Base-by-base conservation (phyloP, 116 monocot species). In the Papilionanthe hybrid region DNA sequence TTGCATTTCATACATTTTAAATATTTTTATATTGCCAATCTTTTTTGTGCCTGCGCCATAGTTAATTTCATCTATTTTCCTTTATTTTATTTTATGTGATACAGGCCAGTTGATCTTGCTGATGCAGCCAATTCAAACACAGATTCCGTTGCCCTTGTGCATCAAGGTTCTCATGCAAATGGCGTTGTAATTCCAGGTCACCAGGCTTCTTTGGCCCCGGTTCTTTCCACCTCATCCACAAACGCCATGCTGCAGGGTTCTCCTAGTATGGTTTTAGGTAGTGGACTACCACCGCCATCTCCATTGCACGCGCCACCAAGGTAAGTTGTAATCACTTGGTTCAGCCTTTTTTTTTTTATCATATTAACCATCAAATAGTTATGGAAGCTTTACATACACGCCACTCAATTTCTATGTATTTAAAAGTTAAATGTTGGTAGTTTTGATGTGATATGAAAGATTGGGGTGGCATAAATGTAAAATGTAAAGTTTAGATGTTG, bases 31-130 rank as follows among this genome's bases (percentile, higher is more conserved):
- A 17, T 13, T 25, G 4, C 41, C 32, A 77, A 77, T 56, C 9
- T 5, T 30, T 32, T 72, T 15, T 82, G 23, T 58, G 57, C 57
- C 23, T 73, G 0, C 57, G 9, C 32, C 23, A 4, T 1, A 60
- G 58, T 79, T 81, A 43, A 42, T 42, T 44, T 60, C 37, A 65
- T n/a, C 47, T 19, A 13, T 15, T 53, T 72, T 9, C 42, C 44
- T 53, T 75, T 72, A 8, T 15, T 84, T 77, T 44, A 13, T 23
- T 55, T 29, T 28, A 50, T 73, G 45, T 5, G 42, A 43, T 27
- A 20, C 80, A 99, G 99, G 75, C 95, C 99, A 77, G 86, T 95
- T 82, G 99, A 99, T 87, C 81, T 99, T 72, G 90, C 92, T 83
- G 95, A 95, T 83, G 84, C 87, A 47, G 79, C 81, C 43, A 73